phyloP scores from a whole-genome alignment of 257 asterid species.

The Thymus mandschuricus region DNA sequence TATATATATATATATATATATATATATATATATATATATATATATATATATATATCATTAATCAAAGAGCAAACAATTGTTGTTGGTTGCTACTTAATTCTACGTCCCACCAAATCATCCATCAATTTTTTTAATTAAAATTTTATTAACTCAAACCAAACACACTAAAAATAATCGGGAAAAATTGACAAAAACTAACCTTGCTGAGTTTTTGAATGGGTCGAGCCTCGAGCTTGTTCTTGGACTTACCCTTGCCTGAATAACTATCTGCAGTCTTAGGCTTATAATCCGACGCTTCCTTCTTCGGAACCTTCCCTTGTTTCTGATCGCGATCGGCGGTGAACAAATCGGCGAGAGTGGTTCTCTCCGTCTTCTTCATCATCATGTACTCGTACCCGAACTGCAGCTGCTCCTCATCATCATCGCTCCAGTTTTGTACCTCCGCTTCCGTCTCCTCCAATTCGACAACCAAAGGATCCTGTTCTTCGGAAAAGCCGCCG shows the following conservation, averaged over 20 bases:
- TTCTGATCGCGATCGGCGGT: slow-evolving; percentile 40
- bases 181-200: slow-evolving; percentile 33
- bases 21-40: too few species aligned
- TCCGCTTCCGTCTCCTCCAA: background rate
- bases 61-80: background rate
- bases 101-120: too few species aligned
- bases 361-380: slow-evolving; percentile 48
- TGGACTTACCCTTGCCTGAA: slow-evolving; percentile 13
- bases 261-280: too few species aligned
- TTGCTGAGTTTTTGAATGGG: slow-evolving; percentile 54
- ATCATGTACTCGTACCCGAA: slow-evolving; percentile 28
- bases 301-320: background rate
- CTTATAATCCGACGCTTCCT: background rate
- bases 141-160: background rate
- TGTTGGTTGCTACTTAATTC: background rate
- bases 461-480: slow-evolving; percentile 32
- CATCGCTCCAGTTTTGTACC: background rate
- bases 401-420: background rate
- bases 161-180: too few species aligned
- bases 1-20: too few species aligned
- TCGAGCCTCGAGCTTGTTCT: slow-evolving; percentile 53
- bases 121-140: background rate
- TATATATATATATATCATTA: too few species aligned
- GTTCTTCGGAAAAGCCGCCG: slow-evolving; percentile 7
- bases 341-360: slow-evolving; percentile 73